phyloP scores from a whole-genome alignment of 257 asterid species.

The Jacaranda copaia region DNA sequence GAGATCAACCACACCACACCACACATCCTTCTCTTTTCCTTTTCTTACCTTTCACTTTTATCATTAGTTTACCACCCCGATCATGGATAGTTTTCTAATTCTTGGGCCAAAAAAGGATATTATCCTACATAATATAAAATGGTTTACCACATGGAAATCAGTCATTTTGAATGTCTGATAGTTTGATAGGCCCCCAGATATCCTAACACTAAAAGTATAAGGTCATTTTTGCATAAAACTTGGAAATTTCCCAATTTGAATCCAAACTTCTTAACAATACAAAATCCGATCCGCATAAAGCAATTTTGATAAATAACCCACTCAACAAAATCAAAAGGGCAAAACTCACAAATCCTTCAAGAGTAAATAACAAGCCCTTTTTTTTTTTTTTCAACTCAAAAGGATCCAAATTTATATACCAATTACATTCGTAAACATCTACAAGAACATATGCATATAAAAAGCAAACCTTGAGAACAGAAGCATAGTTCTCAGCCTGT shows the following conservation, averaged over 20 bases:
- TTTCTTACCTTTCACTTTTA: too few relatives aligned
- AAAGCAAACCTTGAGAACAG: constrained; percentile 73
- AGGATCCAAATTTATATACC: neutral
- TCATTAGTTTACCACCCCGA: too few relatives aligned
- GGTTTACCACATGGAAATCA: too few relatives aligned
- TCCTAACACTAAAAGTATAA: neutral
- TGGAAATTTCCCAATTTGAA: neutral
- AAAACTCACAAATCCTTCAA: neutral
- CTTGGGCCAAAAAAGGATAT: too few relatives aligned
- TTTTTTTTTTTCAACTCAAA: neutral
- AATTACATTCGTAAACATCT: constrained; percentile 9
- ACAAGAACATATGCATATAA: constrained; percentile 9
- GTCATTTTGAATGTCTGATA: too few relatives aligned
- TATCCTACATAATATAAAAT: too few relatives aligned
- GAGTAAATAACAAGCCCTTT: constrained; percentile 1
- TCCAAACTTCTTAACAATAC: neutral
- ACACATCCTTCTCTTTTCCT: neutral
- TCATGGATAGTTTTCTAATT: too few relatives aligned
- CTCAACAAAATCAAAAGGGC: neutral
- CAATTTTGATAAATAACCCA: neutral
- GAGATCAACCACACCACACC: neutral
- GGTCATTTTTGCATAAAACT: neutral
- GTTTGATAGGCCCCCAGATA: too few relatives aligned
- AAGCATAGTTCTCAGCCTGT: constrained; percentile 82
- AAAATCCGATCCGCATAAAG: neutral